phyloP scores from a whole-genome alignment of 164 flowering plant genomes.

The Vitis vinifera region ASM3070453v1 NC_081822.1:13006001-13006500 shows the following conservation, averaged over 20 bases:
- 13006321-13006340: conserved; percentile 77
- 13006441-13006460: conserved; percentile 82
- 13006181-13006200: conserved; percentile 95
- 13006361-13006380: conserved; percentile 95
- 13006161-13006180: conserved; percentile 97
- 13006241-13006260: conserved; percentile 90
- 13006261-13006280: conserved; percentile 75
- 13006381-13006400: conserved; percentile 79
- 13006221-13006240: conserved; percentile 89
- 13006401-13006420: conserved; percentile 74
- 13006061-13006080: conserved; percentile 84
- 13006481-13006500: conserved; percentile 88
- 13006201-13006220: conserved; percentile 98
- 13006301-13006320: conserved; percentile 92
- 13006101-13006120: conserved; percentile 94
- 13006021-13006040: conserved; percentile 83
- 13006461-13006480: conserved; percentile 76
- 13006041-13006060: conserved; percentile 97
- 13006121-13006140: conserved; percentile 95
- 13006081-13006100: conserved; percentile 83
- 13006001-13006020: conserved; percentile 89
- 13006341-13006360: conserved; percentile 76
- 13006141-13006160: conserved; percentile 92
- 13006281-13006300: conserved; percentile 99
- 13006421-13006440: conserved; percentile 81